These are phyloP conservation scores for Yamadazyma atmosphaerica DNA, from an alignment of 1,139 yeast species.

Conservation along the genomic window DNA sequence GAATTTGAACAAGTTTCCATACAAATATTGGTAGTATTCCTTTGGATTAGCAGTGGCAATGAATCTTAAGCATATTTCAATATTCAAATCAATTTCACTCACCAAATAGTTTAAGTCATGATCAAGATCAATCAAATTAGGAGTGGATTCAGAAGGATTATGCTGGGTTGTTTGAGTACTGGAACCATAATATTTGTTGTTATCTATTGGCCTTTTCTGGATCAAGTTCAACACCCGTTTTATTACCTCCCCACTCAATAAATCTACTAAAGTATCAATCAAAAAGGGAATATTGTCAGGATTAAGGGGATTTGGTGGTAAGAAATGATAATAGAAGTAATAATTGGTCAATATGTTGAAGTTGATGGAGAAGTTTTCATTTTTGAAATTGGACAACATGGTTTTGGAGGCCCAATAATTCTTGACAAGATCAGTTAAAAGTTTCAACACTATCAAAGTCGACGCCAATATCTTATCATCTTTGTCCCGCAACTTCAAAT, in stretches of 20 bases:
- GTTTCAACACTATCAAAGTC: conserved; percentile 33
- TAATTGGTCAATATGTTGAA: conserved; percentile 22
- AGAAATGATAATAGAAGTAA: conserved; percentile 24
- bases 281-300: conserved; percentile 15
- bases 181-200: conserved; percentile 9
- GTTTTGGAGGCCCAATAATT: conserved; percentile 28
- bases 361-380: conserved; percentile 15
- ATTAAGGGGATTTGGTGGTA: conserved; percentile 21
- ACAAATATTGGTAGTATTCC: conserved; percentile 45
- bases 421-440: conserved; percentile 31
- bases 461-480: conserved; percentile 36
- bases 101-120: conserved; percentile 5
- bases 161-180: not conserved
- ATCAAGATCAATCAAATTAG: not conserved
- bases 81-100: conserved; percentile 14
- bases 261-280: conserved; percentile 21
- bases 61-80: conserved; percentile 35
- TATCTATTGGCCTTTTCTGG: conserved; percentile 19
- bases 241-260: conserved; percentile 24
- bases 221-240: conserved; percentile 22
- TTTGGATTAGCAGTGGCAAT: conserved; percentile 57
- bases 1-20: conserved; percentile 35
- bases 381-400: conserved; percentile 9
- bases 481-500: conserved; percentile 27
- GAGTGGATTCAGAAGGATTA: not conserved